Evolutionary conservation across 768 basidiomycete genomes (phyloP), one percentile per base, ranked within the genome.

Genomic region (Dentipellis fragilis): DNA sequence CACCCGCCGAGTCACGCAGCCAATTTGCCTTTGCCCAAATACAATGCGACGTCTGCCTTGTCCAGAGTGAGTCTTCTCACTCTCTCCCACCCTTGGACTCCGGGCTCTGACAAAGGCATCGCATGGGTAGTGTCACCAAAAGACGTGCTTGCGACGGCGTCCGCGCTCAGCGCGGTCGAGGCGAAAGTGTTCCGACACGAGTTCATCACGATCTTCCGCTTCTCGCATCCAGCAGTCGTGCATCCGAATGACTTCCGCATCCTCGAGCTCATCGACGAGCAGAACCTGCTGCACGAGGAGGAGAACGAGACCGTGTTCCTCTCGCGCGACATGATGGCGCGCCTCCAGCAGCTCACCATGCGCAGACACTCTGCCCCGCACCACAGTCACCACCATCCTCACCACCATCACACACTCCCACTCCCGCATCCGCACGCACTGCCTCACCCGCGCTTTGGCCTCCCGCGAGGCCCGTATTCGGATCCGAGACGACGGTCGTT

Each of bases 121-220:
- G 10, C 34, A 37, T 21, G 22, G 23, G 2, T 49, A 63, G 58
- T 59, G 38, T 50, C 51, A 45, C 52, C 58, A 29, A 57, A 52
- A 7, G 55, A 57, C 16, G 55, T 55, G 12, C 48, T 42, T 39
- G 58, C 56, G 35, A 57, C 62, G 34, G 57, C 64, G 17, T 68
- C 68, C 40, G 65, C 68, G n/a, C 66, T 69, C 51, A 58, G 60
- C 58, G 62, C 58, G 39, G 59, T 68, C 22, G 68, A 69, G 63
- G 66, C 67, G 21, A 56, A 59, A 42, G 63, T 72, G 56, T 72
- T 70, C 59, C 65, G 67, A 22, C 71, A 72, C 66, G 71, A 71
- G 52, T 72, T 72, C 65, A 69, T 68, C 65, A 71, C 67, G 54
- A 68, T 68, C 59, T 72, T 72, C 66, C 69, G 71, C 51, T 71